Percentiles rank a stretch among this genome's conserved stretches.
Evolutionary conservation across 2,329 filamentous ascomycete species (phyloP).

Genomic region (Colletotrichum chrysophilum): DNA sequence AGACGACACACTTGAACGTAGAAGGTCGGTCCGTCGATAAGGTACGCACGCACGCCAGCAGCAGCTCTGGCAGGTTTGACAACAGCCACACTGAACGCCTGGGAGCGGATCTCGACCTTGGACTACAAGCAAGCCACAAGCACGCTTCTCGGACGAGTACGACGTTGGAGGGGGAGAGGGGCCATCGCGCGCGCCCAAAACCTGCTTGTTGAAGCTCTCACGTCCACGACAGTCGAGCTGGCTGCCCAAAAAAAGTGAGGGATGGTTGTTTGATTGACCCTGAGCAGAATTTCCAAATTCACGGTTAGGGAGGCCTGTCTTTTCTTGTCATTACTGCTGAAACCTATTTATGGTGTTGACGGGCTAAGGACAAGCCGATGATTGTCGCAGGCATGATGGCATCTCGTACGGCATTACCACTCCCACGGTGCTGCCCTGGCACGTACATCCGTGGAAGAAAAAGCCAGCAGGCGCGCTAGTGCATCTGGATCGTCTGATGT

Average conservation of each 20-base stretch:
- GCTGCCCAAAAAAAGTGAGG: background rate
- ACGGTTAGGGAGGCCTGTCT: background rate
- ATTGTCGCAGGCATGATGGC: background rate
- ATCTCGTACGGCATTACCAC: background rate
- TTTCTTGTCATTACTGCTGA: background rate
- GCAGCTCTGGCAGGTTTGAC: background rate
- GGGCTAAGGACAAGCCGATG: background rate
- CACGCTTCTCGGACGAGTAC: background rate
- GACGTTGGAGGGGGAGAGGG: background rate
- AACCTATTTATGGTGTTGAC: background rate
- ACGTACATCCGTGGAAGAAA: background rate
- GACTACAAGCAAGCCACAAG: background rate
- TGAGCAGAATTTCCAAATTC: background rate
- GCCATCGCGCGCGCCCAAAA: background rate
- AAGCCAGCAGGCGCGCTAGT: background rate
- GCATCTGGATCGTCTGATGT: conserved; percentile 14
- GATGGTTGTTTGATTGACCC: background rate
- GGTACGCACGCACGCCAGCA: background rate
- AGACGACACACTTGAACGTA: background rate
- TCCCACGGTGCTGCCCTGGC: background rate
- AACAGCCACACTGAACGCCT: background rate
- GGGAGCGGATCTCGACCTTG: background rate
- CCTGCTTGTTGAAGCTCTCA: background rate
- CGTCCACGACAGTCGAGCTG: background rate
- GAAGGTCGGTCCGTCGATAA: background rate